Evolutionary conservation across 2,329 filamentous ascomycete species (phyloP), one percentile per base, ranked within the genome.

Genomic region (Aspergillus ibericus): DNA sequence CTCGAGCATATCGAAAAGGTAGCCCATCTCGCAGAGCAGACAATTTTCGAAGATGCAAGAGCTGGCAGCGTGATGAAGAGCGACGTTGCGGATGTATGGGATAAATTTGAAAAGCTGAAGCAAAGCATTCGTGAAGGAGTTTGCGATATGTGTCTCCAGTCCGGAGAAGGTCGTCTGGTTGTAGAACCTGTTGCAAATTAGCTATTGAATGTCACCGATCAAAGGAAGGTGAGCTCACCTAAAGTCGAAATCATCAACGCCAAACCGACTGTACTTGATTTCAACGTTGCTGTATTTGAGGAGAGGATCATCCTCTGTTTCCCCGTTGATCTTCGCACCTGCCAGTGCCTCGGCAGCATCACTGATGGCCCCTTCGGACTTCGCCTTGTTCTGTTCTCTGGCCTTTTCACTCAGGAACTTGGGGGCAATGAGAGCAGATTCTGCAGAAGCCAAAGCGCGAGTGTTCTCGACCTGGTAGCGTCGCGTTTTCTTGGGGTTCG

Each of bases 201-300:
- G 34, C 13, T 40, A 9, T 15, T 42, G 35, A 5, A 15, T 29
- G 16, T 15, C 9, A 18, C 29, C 7, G 2, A 8, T 5, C 9
- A 9, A 8, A 10, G 66, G 44, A 70, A 58, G 16, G 20, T 2
- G 7, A 80, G 91, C 97, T 75, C 90, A 97, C 87, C 90, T 89
- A 77, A 99, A 99, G 75, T 99, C 95, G 73, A 99, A 99, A 75
- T 99, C 96, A 69, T 98, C 93, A n/a, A 99, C 92, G 18, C 95
- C 95, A 75, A 97, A 99, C 72, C 92, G 96, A 81, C 93, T 97
- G 80, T 98, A 99, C 73, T 97, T 97, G 78, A 99, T 99, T 74
- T 98, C 93, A 10, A 97, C 90, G 68, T 92, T 93, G 63, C 90
- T 88, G 74, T 99, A 99, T 80, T 95, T 91, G 8, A 90, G 85